These are phyloP conservation scores for Aspergillus persii DNA, from an alignment of 2,329 filamentous ascomycete genomes.

Conservation along the genomic window DNA sequence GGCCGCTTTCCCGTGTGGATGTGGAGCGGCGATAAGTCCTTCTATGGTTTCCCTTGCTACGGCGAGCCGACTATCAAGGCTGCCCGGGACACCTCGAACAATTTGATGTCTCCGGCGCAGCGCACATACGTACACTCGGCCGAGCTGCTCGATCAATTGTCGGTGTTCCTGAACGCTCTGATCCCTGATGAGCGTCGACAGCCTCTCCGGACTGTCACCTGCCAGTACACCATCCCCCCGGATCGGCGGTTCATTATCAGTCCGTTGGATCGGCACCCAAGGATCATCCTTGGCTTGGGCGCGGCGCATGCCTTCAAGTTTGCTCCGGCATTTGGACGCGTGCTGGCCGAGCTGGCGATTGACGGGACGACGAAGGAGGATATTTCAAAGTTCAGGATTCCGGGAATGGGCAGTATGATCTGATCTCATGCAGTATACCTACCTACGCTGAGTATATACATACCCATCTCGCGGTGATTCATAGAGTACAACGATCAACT, in stretches of 20 bases:
- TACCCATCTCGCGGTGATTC: no score
- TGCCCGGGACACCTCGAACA: constrained; percentile 21
- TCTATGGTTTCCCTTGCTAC: constrained; percentile 27
- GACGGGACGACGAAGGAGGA: no score
- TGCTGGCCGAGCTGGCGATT: no score
- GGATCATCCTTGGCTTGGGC: no score
- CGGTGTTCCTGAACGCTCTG: constrained; percentile 8
- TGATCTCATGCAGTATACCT: no score
- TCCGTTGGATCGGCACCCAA: constrained; percentile 19
- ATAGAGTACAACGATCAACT: no score
- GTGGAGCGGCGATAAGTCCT: constrained; percentile 19
- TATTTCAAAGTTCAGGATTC: no score
- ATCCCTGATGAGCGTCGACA: constrained; percentile 19
- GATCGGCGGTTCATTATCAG: constrained; percentile 28
- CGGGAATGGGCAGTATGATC: no score
- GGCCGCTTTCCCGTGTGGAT: constrained; percentile 28
- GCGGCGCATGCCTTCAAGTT: no score
- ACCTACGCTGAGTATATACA: no score
- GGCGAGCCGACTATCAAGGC: constrained; percentile 31
- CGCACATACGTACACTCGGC: constrained; percentile 29
- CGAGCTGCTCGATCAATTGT: constrained; percentile 19
- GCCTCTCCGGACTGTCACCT: constrained; percentile 27
- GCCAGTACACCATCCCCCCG: constrained; percentile 29
- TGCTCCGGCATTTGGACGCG: no score
- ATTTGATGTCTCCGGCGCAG: constrained; percentile 27